Percentiles rank a stretch among this genome's conserved stretches.
These are phyloP conservation scores for Flaveria brownii DNA, from an alignment of 129 eudicot species.

Conservation along the genomic window DNA sequence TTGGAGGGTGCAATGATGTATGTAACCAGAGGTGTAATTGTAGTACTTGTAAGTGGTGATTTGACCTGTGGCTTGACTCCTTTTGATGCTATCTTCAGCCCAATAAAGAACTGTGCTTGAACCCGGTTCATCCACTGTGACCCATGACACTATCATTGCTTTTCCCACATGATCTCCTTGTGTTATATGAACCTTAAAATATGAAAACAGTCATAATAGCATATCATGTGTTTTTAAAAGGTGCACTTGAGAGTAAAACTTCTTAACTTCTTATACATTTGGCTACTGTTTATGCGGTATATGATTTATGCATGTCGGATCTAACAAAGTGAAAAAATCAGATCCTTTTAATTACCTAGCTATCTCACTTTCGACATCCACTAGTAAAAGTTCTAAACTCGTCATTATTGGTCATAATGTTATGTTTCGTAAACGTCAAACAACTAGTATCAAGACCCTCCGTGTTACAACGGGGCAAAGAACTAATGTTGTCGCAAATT, in stretches of 20 bases:
- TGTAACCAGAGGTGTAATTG: conserved; percentile 50
- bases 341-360: no score
- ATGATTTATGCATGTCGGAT: no score
- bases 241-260: no score
- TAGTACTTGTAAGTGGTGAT: conserved; percentile 41
- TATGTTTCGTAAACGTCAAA: background rate
- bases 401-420: background rate
- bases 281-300: no score
- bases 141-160: conserved; percentile 56
- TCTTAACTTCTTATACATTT: no score
- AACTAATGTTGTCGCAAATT: no score
- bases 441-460: no score
- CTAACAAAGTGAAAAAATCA: no score
- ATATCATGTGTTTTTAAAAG: background rate
- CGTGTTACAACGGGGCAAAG: no score
- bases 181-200: conserved; percentile 48
- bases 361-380: no score
- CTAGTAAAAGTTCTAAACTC: no score
- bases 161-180: conserved; percentile 59
- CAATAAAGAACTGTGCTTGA: conserved; percentile 39
- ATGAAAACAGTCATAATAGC: background rate
- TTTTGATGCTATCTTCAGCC: conserved; percentile 31
- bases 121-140: conserved; percentile 43
- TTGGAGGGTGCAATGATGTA: conserved; percentile 48
- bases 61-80: conserved; percentile 27